Conservation (phyloP, 805 yeast genomes). For the Deakozyma indianensis region DNA sequence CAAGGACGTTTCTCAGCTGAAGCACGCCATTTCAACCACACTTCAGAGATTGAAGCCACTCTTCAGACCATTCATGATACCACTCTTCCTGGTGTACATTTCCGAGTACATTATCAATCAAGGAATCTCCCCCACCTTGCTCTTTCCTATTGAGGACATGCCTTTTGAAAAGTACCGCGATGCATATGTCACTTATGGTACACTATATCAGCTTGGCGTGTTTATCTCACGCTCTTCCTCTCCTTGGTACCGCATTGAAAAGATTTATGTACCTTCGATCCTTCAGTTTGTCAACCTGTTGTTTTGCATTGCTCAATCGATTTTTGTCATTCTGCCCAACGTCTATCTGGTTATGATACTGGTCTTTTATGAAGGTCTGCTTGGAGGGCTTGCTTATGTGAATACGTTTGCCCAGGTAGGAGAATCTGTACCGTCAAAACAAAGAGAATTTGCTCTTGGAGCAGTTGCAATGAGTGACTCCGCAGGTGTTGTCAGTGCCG, state of each 20-base stretch:
- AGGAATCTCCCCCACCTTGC: constrained; percentile 76
- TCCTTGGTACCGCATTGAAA: constrained; percentile 40
- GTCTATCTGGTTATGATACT: constrained; percentile 50
- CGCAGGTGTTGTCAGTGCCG: constrained; percentile 74
- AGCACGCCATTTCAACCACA: constrained; percentile 6
- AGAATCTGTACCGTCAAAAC: constrained; percentile 34
- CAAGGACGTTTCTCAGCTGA: not conserved
- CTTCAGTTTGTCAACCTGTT: constrained; percentile 55
- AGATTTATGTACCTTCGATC: constrained; percentile 45
- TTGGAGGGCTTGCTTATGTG: constrained; percentile 85
- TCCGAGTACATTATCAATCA: constrained; percentile 85
- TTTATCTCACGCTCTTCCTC: constrained; percentile 82
- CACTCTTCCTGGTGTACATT: constrained; percentile 68
- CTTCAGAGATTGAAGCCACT: constrained; percentile 17
- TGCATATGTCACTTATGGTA: constrained; percentile 81
- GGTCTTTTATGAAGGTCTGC: constrained; percentile 69
- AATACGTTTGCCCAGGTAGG: constrained; percentile 73
- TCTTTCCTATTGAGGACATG: constrained; percentile 57
- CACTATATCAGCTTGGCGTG: constrained; percentile 84
- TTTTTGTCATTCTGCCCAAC: constrained; percentile 38
- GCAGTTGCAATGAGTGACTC: constrained; percentile 75
- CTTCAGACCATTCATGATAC: constrained; percentile 51
- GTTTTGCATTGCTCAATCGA: constrained; percentile 49
- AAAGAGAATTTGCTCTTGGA: constrained; percentile 71
- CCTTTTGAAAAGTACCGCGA: constrained; percentile 68